Evolutionary conservation across 441 rosid species (phyloP), one percentile per base, ranked within the genome.

Genomic region (Erodium moschatum): DNA sequence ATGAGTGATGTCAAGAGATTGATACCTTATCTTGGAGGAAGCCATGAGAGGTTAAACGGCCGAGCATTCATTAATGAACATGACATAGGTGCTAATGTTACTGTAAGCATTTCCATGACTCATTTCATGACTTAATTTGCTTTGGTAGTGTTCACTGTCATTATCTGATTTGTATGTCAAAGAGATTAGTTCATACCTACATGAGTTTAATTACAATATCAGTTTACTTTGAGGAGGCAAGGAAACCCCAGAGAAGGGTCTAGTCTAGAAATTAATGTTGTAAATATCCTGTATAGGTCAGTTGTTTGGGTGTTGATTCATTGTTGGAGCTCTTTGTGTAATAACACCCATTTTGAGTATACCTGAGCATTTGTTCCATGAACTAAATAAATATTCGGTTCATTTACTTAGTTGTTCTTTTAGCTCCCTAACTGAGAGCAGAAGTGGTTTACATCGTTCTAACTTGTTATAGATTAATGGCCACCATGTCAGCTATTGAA

Each of bases 71-170:
- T 92, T 63, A 91, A 89, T 82, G 83, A 86, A 42, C 90, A 69
- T 31, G 92, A 84, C 24, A 65, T 86, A 58, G 97, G 90, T 68
- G 94, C 97, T 65, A 92, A 92, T 85, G 98, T 95, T 69, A 95
- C 99, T 50, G 99, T 95, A 85, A 87, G 97, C 85, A 75, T 56
- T 5, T 27, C 6, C 7, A 10, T 24, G 6, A 63, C 67, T 40
- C 27, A 21, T 35, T 67, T 80, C 20, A 42, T 58, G 20, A 12
- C 65, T 44, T 73, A 70, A 46, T 72, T 67, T 46, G 52, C 54
- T 10, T 73, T 67, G 16, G 66, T 5, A 8, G 69, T 58, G 44
- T 58, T 8, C 9, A 12, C 19, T 15, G 8, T 52, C 60, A 52
- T 16, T 16, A 52, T 52, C 60, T 52, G 7, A 52, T 52, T 52